Base-by-base conservation (phyloP, 331 rosid genomes). In the Rosa hybrid region DNA sequence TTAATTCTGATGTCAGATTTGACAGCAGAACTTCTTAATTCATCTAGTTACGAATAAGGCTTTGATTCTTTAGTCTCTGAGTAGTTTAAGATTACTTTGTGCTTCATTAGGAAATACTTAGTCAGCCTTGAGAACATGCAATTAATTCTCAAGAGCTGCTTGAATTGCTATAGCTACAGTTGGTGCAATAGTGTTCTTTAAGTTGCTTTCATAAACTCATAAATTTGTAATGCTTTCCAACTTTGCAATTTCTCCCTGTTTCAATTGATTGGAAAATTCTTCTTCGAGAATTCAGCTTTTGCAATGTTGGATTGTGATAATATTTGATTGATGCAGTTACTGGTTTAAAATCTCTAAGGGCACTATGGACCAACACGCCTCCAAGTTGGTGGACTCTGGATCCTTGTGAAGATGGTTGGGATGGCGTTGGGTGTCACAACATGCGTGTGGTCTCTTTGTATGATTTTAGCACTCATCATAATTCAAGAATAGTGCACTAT, bases 391-490 rank as follows among this genome's bases (percentile, higher is more conserved):
- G 11, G 34, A 75, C 72, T n/a, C 34, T 67, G 0, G 84, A 92
- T 86, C 97, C 94, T 80, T 92, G 97, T 65, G 86, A 64, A 30
- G 42, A 72, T 16, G 77, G 12, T 41, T 92, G 97, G 97, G 88
- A 27, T 3, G 97, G 95, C 63, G 85, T 90, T 75, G 46, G 21
- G 76, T 90, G 97, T 80, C 17, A 0, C 72, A 75, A 82, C 34
- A 48, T 87, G 27, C 89, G 87, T 10, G 80, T 92, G 59, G 86
- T 65, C 38, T 44, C 86, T 79, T 81, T 92, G 97, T 90, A 85
- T 60, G 82, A 41, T 76, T 73, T 70, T 1, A 17, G 38, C 56
- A 27, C 11, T 73, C 79, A 57, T 60, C 20, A 30, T 42, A 56
- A 56, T 46, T 9, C 39, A 11, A 25, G 45, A 67, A 82, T 54